These are phyloP conservation scores for Aspergillus ostianus DNA, from an alignment of 495 filamentous ascomycete species.

Conservation along the genomic window DNA sequence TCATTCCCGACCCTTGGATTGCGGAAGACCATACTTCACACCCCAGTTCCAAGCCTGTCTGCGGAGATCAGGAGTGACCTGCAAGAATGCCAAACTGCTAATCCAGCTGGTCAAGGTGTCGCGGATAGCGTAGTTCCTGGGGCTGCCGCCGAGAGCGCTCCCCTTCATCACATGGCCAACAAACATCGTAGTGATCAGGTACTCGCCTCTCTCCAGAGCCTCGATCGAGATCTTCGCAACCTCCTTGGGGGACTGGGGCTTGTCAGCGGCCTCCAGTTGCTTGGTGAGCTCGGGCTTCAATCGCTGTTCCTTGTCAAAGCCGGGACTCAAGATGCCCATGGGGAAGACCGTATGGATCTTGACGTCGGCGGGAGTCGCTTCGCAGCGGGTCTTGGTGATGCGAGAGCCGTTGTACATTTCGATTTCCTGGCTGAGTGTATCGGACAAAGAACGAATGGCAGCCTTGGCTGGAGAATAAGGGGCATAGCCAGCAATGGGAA, in stretches of 20 bases:
- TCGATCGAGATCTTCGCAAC: slow-evolving; percentile 69
- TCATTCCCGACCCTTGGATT: slow-evolving; percentile 6
- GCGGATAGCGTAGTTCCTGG: slow-evolving; percentile 38
- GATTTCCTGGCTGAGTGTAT: slow-evolving; percentile 80
- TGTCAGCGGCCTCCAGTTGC: slow-evolving; percentile 78
- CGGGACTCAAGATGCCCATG: slow-evolving; percentile 74
- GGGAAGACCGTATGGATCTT: slow-evolving; percentile 83
- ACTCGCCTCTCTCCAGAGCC: slow-evolving; percentile 77
- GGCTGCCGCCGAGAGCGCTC: slow-evolving; percentile 41
- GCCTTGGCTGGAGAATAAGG: slow-evolving; percentile 84
- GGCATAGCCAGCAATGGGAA: slow-evolving; percentile 77
- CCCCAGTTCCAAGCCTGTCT: slow-evolving; percentile 47
- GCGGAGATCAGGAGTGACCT: slow-evolving; percentile 43
- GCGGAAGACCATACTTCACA: slow-evolving; percentile 39
- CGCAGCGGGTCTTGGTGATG: slow-evolving; percentile 44
- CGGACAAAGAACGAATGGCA: slow-evolving; percentile 78
- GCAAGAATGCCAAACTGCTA: slow-evolving; percentile 42
- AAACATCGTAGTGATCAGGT: slow-evolving; percentile 69
- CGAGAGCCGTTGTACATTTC: slow-evolving; percentile 70
- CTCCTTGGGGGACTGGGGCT: slow-evolving; percentile 70
- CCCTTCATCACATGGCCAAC: slow-evolving; percentile 66
- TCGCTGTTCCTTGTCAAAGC: slow-evolving; percentile 73
- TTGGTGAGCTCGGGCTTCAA: slow-evolving; percentile 80
- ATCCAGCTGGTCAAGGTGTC: slow-evolving; percentile 47
- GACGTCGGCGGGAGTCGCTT: slow-evolving; percentile 55